phyloP scores from a whole-genome alignment of 192 early-diverging fungal genomes.

The Mortierella claussenii region DNA sequence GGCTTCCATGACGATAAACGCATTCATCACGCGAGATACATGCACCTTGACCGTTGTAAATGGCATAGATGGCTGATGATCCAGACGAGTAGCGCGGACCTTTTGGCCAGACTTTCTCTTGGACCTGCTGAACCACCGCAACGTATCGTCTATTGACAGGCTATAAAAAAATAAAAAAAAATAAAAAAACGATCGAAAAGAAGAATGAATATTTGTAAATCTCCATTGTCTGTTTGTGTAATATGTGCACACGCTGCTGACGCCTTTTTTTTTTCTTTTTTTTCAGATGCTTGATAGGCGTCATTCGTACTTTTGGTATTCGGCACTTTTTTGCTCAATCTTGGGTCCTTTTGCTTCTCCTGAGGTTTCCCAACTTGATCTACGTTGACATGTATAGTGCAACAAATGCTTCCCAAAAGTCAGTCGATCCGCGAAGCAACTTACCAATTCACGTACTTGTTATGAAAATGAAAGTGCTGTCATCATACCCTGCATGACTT shows the following conservation, averaged over 20 bases:
- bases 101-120: slow-evolving; percentile 10
- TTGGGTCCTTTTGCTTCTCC: not conserved
- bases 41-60: slow-evolving; percentile 28
- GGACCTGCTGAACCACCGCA: slow-evolving; percentile 28
- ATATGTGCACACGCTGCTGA: not conserved
- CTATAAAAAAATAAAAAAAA: slow-evolving; percentile 4
- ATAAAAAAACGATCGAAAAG: too few relatives aligned
- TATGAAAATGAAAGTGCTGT: not conserved
- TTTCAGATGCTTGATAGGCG: not conserved
- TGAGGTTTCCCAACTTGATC: not conserved
- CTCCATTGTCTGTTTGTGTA: too few relatives aligned
- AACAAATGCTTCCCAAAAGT: too few relatives aligned
- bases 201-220: too few relatives aligned
- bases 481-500: not conserved
- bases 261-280: not conserved
- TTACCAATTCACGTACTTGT: too few relatives aligned
- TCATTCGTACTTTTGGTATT: slow-evolving; percentile 31
- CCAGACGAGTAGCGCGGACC: slow-evolving; percentile 18
- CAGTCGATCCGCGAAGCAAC: too few relatives aligned
- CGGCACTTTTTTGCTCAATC: slow-evolving; percentile 5
- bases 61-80: slow-evolving; percentile 29
- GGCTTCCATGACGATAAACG: slow-evolving; percentile 32
- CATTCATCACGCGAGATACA: slow-evolving; percentile 30
- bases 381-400: too few relatives aligned
- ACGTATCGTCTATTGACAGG: slow-evolving; percentile 40